Evolutionary conservation across 768 basidiomycete species (phyloP), one percentile per base, ranked within the genome.

Genomic region (Leccinellum rugosiceps): DNA sequence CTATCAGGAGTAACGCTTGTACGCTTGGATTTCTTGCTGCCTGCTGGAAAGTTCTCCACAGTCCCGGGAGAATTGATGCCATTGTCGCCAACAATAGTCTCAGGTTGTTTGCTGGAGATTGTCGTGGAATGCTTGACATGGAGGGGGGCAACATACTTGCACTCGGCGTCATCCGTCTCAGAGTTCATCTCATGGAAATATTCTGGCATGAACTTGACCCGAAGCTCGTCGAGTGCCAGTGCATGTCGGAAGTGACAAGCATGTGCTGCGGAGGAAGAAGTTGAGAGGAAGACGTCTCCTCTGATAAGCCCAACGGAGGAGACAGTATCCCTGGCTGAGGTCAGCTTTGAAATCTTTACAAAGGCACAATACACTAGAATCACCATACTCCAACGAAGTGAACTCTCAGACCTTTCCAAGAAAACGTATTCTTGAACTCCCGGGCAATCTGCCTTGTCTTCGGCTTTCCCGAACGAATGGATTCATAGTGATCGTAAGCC

Each of bases 211-310:
- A 85, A 86, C 67, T 84, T 85, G 52, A 80, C 75, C 2, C 85
- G 78, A 6, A 76, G 79, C 54, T 87, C 85, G 50, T 87, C 85
- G n/a, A 89, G 77, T 3, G 85, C 70, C 10, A 88, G 65, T 0
- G 85, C 85, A 48, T 89, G 87, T 17, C 87, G 78, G 69, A 87
- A 85, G 17, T 80, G 78, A 5, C 76, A 76, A 44, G 85, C 80
- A 58, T 80, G 80, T 9, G 75, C 77, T 48, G 85, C 83, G 3
- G 80, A 80, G 2, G 76, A 78, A 1, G 82, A 81, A 64, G 86
- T 86, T 0, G 85, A 86, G 5, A 86, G 75, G 17, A 68, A 67
- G 6, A 80, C 73, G 26, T 76, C 76, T 2, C 78, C 60, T 56
- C 60, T 77, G 51, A 84, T 72, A 41, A 83, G 48, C 11, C 84